Evolutionary conservation across 1,284 basidiomycete species (phyloP).

Genomic region (Gymnopus androsaceus): DNA sequence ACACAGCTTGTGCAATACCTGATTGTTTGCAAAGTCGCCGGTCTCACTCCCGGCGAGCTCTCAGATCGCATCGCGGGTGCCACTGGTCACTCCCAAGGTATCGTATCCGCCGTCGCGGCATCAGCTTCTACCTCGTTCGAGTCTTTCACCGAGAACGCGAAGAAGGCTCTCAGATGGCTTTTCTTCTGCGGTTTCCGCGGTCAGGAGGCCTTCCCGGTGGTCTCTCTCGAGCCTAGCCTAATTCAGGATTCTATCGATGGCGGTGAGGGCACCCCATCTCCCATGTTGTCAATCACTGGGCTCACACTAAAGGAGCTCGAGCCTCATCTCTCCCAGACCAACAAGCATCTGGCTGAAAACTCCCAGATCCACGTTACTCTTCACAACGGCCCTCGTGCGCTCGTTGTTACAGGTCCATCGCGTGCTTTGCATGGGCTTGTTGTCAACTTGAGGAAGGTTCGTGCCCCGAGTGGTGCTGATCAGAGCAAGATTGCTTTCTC

Average conservation of each 20-base stretch:
- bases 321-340: conserved; percentile 85
- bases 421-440: conserved; percentile 94
- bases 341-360: conserved; percentile 79
- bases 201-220: conserved; percentile 93
- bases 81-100: conserved; percentile 96
- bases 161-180: conserved; percentile 87
- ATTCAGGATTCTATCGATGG: conserved; percentile 88
- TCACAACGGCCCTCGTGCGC: conserved; percentile 88
- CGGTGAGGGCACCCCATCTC: conserved; percentile 90
- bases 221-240: conserved; percentile 87
- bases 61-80: conserved; percentile 79
- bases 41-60: conserved; percentile 80
- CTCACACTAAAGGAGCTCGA: conserved; percentile 80
- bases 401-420: conserved; percentile 92
- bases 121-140: conserved; percentile 80
- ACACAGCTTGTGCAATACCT: conserved; percentile 96
- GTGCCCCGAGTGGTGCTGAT: conserved; percentile 85
- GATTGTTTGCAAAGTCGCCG: conserved; percentile 73
- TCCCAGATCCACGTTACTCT: conserved; percentile 86
- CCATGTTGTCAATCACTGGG: conserved; percentile 92
- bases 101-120: conserved; percentile 89
- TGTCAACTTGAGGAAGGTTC: conserved; percentile 85
- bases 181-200: conserved; percentile 94
- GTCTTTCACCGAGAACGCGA: conserved; percentile 73
- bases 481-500: conserved; percentile 94